These are phyloP conservation scores for Diaporthe caulivora DNA, from an alignment of 2,329 filamentous ascomycete species.

Conservation along the genomic window DNA sequence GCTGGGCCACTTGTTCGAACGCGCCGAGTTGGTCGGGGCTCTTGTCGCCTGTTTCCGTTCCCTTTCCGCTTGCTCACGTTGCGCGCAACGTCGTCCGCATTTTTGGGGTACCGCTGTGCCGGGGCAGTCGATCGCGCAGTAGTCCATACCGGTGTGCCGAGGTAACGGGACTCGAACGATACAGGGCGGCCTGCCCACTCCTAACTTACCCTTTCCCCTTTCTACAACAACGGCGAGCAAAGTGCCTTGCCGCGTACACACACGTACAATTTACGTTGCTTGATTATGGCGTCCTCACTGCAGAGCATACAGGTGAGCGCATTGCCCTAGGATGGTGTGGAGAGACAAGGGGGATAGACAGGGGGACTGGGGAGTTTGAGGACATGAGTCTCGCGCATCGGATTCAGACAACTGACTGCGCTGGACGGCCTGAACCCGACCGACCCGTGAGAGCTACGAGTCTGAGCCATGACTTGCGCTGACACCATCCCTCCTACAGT, in stretches of 20 bases:
- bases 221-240: neutral
- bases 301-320: conserved; percentile 36
- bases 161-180: conserved; percentile 20
- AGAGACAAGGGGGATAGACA: neutral
- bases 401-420: neutral
- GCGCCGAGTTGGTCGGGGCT: neutral
- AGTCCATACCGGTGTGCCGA: conserved; percentile 32
- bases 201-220: neutral
- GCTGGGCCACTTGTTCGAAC: neutral
- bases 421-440: neutral
- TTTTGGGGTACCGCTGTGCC: conserved; percentile 23
- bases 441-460: neutral
- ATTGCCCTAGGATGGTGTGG: neutral
- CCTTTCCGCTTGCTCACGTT: neutral
- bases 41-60: neutral
- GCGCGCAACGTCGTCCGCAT: neutral
- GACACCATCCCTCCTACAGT: conserved; percentile 56
- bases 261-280: neutral
- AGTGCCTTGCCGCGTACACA: neutral
- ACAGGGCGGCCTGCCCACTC: neutral
- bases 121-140: neutral
- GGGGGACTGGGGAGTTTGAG: neutral
- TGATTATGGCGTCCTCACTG: conserved; percentile 33
- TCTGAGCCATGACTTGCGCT: conserved; percentile 1
- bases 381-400: neutral